Evolutionary conservation across 768 basidiomycete genomes (phyloP), one percentile per base, ranked within the genome.

Genomic region (Termitomyces sp.): DNA sequence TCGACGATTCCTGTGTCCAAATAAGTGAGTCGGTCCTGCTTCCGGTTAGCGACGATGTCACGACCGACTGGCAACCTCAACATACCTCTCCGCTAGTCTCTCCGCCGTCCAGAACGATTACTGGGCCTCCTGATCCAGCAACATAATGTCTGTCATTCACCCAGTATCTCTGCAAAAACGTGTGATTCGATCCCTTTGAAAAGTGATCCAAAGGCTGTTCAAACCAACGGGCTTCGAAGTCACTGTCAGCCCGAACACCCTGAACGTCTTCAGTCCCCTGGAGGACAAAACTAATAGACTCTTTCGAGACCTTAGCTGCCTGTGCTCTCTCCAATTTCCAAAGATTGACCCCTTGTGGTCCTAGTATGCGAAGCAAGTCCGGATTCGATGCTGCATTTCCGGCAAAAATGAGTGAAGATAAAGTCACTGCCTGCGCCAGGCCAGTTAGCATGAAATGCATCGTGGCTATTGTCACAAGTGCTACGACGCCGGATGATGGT

Each of bases 121-220:
- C 92, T 0, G 96, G 96, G 2, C 87, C 91, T 48, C 87, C 86
- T 2, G 80, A 74, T 7, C 87, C 81, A 0, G 86, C 79, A 58
- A 83, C 78, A 73, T 96, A 98, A 72, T 92, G 87, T 38, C 91
- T 83, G 20, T 85, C 84, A 69, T 89, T 95, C 40, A 96, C 80
- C 96, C 96, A 99, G 74, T 94, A 99, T 20, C 96, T 83, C 70
- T 98, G 95, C 55, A 81, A 75, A 75, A 92, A 98, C 0, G 87
- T 91, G 46, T 84, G 81, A 46, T 77, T 75, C 11, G 77, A 75
- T 13, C 77, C 70, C 39, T 78, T 78, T 64, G 81, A 76, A 66
- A 90, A 89, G 70, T 98, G 95, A 69, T 96, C 93, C 63, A 96
- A 75, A 2, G 91, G 93, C 69, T 98, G 95, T 58, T 81, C 73